phyloP scores from a whole-genome alignment of 2,329 filamentous ascomycete species.

The Ploettnerulaceae sp. region DNA sequence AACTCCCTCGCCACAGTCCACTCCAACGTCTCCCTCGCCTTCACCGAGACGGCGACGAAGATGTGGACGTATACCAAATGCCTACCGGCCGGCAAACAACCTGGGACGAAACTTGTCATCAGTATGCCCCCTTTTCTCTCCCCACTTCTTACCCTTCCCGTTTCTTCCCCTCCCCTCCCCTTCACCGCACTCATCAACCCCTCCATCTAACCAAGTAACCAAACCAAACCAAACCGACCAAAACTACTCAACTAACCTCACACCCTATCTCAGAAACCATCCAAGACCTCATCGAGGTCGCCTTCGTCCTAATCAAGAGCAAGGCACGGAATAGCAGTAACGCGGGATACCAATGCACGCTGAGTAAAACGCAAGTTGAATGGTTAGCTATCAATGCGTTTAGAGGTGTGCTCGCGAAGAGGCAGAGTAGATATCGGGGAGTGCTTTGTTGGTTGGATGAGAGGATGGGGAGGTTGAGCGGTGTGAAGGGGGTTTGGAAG shows the following conservation, averaged over 20 bases:
- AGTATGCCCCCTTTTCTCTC: slow-evolving; percentile 15
- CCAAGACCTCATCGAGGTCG: slow-evolving; percentile 21
- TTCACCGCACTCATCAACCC: too few relatives aligned
- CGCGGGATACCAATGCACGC: slow-evolving; percentile 20
- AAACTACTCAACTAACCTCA: too few relatives aligned
- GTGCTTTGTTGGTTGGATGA: slow-evolving; percentile 64
- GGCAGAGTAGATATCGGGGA: slow-evolving; percentile 63
- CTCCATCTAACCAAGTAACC: too few relatives aligned
- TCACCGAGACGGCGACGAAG: slow-evolving; percentile 74
- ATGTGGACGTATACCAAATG: slow-evolving; percentile 58
- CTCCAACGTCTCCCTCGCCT: slow-evolving; percentile 68
- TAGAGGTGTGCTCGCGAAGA: slow-evolving; percentile 57
- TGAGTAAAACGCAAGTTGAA: slow-evolving; percentile 30
- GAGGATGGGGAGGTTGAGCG: slow-evolving; percentile 10
- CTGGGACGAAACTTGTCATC: slow-evolving; percentile 53
- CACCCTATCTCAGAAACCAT: slow-evolving; percentile 22
- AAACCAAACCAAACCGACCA: not conserved
- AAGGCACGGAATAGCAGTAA: slow-evolving; percentile 24
- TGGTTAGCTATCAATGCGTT: slow-evolving; percentile 66
- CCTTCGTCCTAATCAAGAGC: slow-evolving; percentile 28
- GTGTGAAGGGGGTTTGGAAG: not conserved
- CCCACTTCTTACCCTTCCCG: not conserved
- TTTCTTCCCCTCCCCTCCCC: not conserved
- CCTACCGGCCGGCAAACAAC: slow-evolving; percentile 53
- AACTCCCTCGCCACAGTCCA: slow-evolving; percentile 68